phyloP scores from a whole-genome alignment of 2,329 filamentous ascomycete genomes.

The Aureobasidium musti region DNA sequence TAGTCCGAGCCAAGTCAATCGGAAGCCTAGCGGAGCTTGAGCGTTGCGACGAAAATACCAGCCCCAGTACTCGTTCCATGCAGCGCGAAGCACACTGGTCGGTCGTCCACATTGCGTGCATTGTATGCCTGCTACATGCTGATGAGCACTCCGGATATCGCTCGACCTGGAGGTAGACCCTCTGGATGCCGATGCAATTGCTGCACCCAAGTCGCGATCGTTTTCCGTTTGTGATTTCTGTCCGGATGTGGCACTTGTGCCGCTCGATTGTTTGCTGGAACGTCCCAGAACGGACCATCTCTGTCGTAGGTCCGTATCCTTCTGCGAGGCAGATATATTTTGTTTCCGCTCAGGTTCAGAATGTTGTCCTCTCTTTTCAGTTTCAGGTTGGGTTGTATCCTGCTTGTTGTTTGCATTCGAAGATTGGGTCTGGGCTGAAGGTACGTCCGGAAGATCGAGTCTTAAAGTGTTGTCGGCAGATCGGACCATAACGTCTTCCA shows the following conservation, averaged over 20 bases:
- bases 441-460: slow-evolving; percentile 30
- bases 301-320: slow-evolving; percentile 47
- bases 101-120: slow-evolving; percentile 35
- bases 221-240: not conserved
- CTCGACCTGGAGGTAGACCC: not conserved
- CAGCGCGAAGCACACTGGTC: slow-evolving; percentile 36
- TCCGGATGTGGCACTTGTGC: slow-evolving; percentile 35
- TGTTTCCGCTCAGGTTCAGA: slow-evolving; percentile 16
- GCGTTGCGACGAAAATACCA: slow-evolving; percentile 38
- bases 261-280: slow-evolving; percentile 47
- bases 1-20: slow-evolving; percentile 47
- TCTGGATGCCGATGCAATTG: slow-evolving; percentile 4
- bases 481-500: slow-evolving; percentile 49
- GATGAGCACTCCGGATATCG: not conserved
- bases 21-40: slow-evolving; percentile 34
- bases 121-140: not conserved
- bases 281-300: slow-evolving; percentile 47
- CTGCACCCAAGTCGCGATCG: not conserved
- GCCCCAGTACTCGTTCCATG: slow-evolving; percentile 38
- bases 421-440: not conserved
- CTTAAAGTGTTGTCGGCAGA: slow-evolving; percentile 35
- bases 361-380: not conserved
- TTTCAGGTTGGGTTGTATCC: not conserved
- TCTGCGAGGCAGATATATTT: slow-evolving; percentile 38
- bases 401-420: not conserved